A percentile compares a stretch with the other conserved stretches of the same genome.
These are phyloP conservation scores for Xylaria sp. DNA, from an alignment of 2,329 filamentous ascomycete genomes.

Conservation along the genomic window DNA sequence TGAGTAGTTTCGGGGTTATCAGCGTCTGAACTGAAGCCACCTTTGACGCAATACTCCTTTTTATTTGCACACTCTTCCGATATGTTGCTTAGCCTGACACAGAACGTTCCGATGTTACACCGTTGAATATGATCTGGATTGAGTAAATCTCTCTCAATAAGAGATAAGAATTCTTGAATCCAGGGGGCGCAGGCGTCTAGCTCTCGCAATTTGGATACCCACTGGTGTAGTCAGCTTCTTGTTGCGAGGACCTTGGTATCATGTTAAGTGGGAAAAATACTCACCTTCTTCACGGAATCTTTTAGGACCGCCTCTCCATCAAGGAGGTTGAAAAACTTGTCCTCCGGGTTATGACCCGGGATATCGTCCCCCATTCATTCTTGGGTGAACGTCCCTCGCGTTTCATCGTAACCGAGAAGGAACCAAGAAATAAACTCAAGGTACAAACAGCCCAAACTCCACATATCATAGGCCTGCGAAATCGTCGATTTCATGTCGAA, in stretches of 20 bases:
- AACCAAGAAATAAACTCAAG: slow-evolving; percentile 22
- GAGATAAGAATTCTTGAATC: not conserved
- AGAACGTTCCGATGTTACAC: not conserved
- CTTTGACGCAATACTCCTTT: not conserved
- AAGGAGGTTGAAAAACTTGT: slow-evolving; percentile 21
- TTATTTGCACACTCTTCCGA: not conserved
- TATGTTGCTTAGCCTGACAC: not conserved
- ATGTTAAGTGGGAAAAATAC: not conserved
- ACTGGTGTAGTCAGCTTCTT: not conserved
- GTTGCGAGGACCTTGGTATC: not conserved
- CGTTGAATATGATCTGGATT: not conserved
- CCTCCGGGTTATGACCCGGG: slow-evolving; percentile 2
- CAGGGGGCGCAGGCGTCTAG: not conserved
- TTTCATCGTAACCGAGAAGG: slow-evolving; percentile 4
- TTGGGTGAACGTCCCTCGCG: not conserved
- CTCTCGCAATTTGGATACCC: not conserved
- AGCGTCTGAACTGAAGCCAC: not conserved
- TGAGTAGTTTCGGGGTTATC: not conserved
- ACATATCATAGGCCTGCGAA: slow-evolving; percentile 18
- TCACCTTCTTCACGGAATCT: slow-evolving; percentile 10
- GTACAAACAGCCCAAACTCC: slow-evolving; percentile 18
- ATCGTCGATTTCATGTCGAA: slow-evolving; percentile 4
- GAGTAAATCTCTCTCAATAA: not conserved
- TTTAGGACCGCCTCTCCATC: slow-evolving; percentile 6
- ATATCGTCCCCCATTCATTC: slow-evolving; percentile 3